Base-by-base conservation (phyloP, 257 asterid genomes). In the Anisodus tanguticus region DNA sequence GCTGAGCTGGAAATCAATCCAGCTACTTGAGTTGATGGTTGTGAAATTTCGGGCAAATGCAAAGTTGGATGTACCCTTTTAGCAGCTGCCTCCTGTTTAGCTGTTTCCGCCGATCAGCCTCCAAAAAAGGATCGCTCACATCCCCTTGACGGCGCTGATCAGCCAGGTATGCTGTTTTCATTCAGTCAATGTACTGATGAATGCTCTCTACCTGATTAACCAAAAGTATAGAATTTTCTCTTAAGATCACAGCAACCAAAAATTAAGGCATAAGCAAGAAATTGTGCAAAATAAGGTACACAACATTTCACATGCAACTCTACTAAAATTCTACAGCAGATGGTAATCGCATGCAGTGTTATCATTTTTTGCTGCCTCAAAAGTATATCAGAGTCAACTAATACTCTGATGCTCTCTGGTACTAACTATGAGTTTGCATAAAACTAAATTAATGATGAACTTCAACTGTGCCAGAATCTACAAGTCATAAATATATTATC, bases 61-160 rank as follows among this genome's bases (percentile, higher is more conserved):
- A 92, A 80, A 74, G 99, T 92, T 86, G 97, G 99, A 86, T 97
- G 98, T 79, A 92, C 94, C 91, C 99, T 95, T 87, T 91, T 90
- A 64, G 97, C 97, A n/a, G 98, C 98, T 80, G 98, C 98, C 92
- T 95, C 99, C 87, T 87, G 95, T 85, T 93, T 97, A 19, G 96
- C 98, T 37, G 94, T 93, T 91, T 95, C 31, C 99, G 92, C 37
- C 98, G 87, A 89, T 95, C 97, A 69, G 99, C 99, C 89, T 93
- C 99, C 49, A 97, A 95, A 90, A 97, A 97, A 47, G 99, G 99
- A 84, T 97, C 88, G 12, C 89, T 88, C 12, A 89, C 95, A 41
- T 93, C 94, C 58, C 98, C 99, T 80, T 94, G 90, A 43, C 90
- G 93, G 70, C 95, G 95, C 86, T 90, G 98, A 82, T 97, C 97